These are phyloP conservation scores for Gelatoporia subvermispora DNA, from an alignment of 768 basidiomycete species.

Conservation along the genomic window DNA sequence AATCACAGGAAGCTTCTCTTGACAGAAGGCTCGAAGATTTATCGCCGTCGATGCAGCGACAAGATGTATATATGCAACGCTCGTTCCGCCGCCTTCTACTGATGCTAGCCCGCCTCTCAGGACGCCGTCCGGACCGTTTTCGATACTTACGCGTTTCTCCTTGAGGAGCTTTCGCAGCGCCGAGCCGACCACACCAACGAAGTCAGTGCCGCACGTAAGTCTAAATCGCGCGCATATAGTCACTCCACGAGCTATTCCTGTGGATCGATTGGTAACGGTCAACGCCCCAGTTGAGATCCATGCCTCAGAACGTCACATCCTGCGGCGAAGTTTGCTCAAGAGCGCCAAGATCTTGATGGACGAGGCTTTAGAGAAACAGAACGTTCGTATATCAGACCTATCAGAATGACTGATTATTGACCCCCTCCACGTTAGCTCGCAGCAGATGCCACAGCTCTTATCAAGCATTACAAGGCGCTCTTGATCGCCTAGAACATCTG, in stretches of 20 bases:
- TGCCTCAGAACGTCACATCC: conserved; percentile 25
- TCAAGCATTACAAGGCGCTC: conserved; percentile 38
- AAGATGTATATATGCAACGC: conserved; percentile 12
- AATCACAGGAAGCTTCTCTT: conserved; percentile 15
- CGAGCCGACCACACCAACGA: conserved; percentile 27
- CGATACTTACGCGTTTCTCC: conserved; percentile 13
- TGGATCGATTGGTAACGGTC: no score
- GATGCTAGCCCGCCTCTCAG: not conserved
- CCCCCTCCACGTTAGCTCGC: conserved; percentile 24
- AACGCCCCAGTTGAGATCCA: conserved; percentile 27
- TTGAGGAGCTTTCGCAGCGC: conserved; percentile 29
- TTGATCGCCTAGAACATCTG: conserved; percentile 20
- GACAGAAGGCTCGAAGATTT: conserved; percentile 14
- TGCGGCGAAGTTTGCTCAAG: conserved; percentile 30
- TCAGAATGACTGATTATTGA: no score
- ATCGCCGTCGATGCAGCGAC: conserved; percentile 8
- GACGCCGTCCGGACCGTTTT: conserved; percentile 12
- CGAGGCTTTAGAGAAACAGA: conserved; percentile 34
- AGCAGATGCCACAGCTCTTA: conserved; percentile 32
- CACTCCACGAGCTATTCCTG: no score
- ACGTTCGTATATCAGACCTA: conserved; percentile 25
- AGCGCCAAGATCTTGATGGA: conserved; percentile 29
- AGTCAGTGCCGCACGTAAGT: conserved; percentile 30
- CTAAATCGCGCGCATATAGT: not conserved
- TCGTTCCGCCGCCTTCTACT: not conserved